Percentiles rank a stretch among this genome's conserved stretches.
Conservation (phyloP, 768 basidiomycete genomes). For the Pholiota microspora region DNA sequence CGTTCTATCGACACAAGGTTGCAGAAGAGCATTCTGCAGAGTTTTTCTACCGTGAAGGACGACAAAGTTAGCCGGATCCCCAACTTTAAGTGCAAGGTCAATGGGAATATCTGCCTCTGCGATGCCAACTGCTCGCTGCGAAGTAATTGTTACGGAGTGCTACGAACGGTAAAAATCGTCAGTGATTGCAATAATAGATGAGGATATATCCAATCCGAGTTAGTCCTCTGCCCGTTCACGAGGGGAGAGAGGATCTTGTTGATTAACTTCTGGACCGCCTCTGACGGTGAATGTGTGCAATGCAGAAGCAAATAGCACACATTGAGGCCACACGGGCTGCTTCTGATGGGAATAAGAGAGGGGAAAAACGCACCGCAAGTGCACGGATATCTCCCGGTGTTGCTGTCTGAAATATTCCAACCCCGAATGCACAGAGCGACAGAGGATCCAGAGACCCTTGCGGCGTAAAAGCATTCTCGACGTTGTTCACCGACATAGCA, state of each 20-base stretch:
- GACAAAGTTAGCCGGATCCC: slow-evolving; percentile 56
- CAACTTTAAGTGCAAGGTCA: slow-evolving; percentile 35
- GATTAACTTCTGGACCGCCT: background rate
- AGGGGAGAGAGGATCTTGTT: background rate
- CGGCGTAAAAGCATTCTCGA: slow-evolving; percentile 68
- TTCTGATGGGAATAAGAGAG: background rate
- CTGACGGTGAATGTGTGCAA: background rate
- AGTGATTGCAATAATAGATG: background rate
- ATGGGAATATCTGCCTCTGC: slow-evolving; percentile 12
- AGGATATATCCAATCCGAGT: background rate
- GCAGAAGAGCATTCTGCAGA: slow-evolving; percentile 46
- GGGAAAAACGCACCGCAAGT: slow-evolving; percentile 40
- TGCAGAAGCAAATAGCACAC: background rate
- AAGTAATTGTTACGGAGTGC: slow-evolving; percentile 51
- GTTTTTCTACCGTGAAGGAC: slow-evolving; percentile 48
- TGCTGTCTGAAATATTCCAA: slow-evolving; percentile 58
- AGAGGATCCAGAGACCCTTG: slow-evolving; percentile 65
- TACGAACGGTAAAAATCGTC: background rate
- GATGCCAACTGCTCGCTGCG: slow-evolving; percentile 48
- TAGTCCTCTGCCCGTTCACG: background rate
- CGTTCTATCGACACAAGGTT: slow-evolving; percentile 48
- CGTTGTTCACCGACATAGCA: slow-evolving; percentile 63
- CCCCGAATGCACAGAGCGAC: slow-evolving; percentile 55
- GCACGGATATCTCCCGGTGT: slow-evolving; percentile 42
- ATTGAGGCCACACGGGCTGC: background rate